Evolutionary conservation across 768 basidiomycete genomes (phyloP), one percentile per base, ranked within the genome.

Genomic region (Trametes villosa): DNA sequence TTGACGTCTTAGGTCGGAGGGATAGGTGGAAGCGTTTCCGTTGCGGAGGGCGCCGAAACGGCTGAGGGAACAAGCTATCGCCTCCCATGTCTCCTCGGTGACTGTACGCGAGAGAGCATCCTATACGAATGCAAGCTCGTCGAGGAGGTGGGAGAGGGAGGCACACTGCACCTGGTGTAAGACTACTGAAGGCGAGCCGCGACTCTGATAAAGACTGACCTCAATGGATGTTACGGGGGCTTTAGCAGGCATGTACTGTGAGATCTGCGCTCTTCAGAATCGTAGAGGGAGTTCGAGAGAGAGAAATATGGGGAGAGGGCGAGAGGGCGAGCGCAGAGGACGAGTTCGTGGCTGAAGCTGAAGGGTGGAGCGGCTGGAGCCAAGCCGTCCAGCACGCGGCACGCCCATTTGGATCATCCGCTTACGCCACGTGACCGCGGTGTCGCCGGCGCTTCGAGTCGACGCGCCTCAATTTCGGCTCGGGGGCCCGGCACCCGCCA

Each of bases 71-170:
- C 81, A 76, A 2, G 81, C 72, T 47, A 93, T 89, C 18, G 72
- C 77, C 57, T 92, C 89, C 92, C 92, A 94, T 15, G 84, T 84
- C 29, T 94, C 90, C 70, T 94, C 92, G 3, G 88, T 84, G 71
- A 93, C 92, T 33, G 78, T 68, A 15, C 83, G 76, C 53, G 75
- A 68, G 20, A 83, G 62, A 24, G 75, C 70, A 64, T 76, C 70
- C 57, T 79, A 78, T 22, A 83, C 65, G 38, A 72, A 67, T 40
- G 81, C 80, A 48, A 86, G 65, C 65, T 82, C 76, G 36, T 75
- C 54, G 63, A 70, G 71, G 27, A 80, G 70, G 44, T 63, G 64
- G 60, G 68, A 59, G 50, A 70, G 33, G 41, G 74, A 70, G 58
- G 57, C 42, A 46, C 73, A 75, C 87, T 71, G 48, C 3, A 15